These are phyloP conservation scores for Hypoxylon sp. DNA, from an alignment of 2,329 filamentous ascomycete genomes.

Conservation along the genomic window DNA sequence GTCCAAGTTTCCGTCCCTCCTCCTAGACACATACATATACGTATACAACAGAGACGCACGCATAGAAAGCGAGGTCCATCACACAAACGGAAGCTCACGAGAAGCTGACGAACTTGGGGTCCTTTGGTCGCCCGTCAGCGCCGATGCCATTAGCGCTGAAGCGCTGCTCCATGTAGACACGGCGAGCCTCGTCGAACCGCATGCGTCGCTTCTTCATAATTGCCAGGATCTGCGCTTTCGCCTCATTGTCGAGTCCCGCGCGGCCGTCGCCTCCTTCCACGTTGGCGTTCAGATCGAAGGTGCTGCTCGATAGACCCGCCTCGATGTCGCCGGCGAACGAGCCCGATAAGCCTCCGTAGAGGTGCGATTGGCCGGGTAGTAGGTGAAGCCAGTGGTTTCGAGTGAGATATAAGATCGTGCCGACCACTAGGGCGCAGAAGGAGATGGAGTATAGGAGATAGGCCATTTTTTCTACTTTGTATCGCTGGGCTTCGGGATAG, in stretches of 20 bases:
- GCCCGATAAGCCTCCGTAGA: slow-evolving; percentile 82
- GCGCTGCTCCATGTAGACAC: slow-evolving; percentile 85
- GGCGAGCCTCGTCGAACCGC: slow-evolving; percentile 90
- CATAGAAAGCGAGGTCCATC: background rate
- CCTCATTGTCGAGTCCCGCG: slow-evolving; percentile 82
- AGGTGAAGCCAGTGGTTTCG: slow-evolving; percentile 82
- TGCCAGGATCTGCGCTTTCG: slow-evolving; percentile 84
- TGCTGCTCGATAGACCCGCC: slow-evolving; percentile 84
- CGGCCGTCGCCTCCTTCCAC: slow-evolving; percentile 83
- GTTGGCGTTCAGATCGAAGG: slow-evolving; percentile 87
- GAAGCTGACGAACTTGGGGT: slow-evolving; percentile 97
- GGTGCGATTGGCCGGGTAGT: slow-evolving; percentile 72
- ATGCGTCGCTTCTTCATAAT: slow-evolving; percentile 92
- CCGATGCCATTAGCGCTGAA: slow-evolving; percentile 92
- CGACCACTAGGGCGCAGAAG: slow-evolving; percentile 78
- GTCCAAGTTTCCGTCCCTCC: slow-evolving; percentile 8
- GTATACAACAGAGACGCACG: slow-evolving; percentile 17
- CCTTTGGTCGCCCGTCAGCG: slow-evolving; percentile 86
- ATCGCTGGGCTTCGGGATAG: slow-evolving; percentile 4
- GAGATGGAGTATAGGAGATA: slow-evolving; percentile 85
- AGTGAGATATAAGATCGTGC: slow-evolving; percentile 85
- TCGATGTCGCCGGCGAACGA: slow-evolving; percentile 89
- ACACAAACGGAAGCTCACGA: slow-evolving; percentile 62
- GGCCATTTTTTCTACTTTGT: slow-evolving; percentile 68
- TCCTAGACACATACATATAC: slow-evolving; percentile 19